Base-by-base conservation (phyloP, 805 yeast genomes). In the Myxozyma vanderwaltii region DNA sequence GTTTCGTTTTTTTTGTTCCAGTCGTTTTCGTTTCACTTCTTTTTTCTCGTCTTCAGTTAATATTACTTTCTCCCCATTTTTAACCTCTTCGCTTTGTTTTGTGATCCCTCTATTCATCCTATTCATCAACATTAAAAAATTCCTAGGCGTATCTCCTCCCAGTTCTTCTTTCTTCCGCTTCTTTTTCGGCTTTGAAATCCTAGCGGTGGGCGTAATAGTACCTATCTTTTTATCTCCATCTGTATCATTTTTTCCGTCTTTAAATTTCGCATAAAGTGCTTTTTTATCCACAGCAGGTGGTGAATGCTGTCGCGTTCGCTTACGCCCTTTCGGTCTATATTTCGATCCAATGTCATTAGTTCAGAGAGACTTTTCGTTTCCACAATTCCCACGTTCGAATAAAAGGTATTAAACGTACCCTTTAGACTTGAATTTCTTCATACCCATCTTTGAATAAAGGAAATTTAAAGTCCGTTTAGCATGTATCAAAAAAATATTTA, bases 81-180 rank as follows among this genome's bases (percentile, higher is more conserved):
- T 23, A 7, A n/a, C n/a, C 43, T 6, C 35, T 13, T 17, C 17
- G 36, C n/a, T 27, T 12, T 41, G 17, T 35, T 7, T 10, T 13
- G 7, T 24, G 31, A 12, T 36, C 17, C 33, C 43, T 3, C 38
- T 43, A 27, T 54, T 51, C 51, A 63, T 43, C 48, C 62, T 57
- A 26, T 54, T 62, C 76, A 75, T 68, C 48, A 73, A 27, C 21
- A 71, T 63, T 54, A 59, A 47, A 59, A 72, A 75, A 21, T 62
- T 68, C 23, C 72, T 66, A 2, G 78, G 78, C 27, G 74, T 70
- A 51, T 69, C 71, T n/a, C 73, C 75, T 3, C 64, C 68, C 1
- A 53, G 54, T 23, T 63, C 67, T n/a, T 50, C 56, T 43, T 57
- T 54, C 39, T 40, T 48, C 47, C 48, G 47, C 44, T 53, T 58